A percentile compares a stretch with the other conserved stretches of the same genome.
These are phyloP conservation scores for Zarea fungicola DNA, from an alignment of 2,329 filamentous ascomycete species.

Conservation along the genomic window DNA sequence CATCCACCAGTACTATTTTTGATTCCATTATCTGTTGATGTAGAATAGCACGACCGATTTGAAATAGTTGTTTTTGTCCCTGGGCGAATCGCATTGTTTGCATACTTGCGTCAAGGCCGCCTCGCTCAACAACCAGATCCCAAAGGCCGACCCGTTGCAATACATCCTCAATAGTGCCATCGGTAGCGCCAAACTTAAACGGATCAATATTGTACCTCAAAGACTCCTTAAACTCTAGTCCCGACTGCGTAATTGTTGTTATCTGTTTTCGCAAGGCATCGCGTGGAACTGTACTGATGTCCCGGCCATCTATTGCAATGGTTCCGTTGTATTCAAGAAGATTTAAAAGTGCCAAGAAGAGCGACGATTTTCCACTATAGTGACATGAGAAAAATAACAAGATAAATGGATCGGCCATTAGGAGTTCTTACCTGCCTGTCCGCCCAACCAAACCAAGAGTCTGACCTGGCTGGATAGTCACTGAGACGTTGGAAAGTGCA, in stretches of 20 bases:
- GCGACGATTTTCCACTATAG: constrained; percentile 4
- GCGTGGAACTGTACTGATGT: not conserved
- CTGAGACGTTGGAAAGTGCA: too few species aligned
- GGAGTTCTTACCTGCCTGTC: constrained; percentile 9
- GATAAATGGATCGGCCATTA: not conserved
- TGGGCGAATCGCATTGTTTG: constrained; percentile 8
- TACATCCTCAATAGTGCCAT: not conserved
- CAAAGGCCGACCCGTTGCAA: constrained; percentile 13
- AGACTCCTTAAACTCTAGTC: constrained; percentile 1
- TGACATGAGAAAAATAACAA: too few species aligned
- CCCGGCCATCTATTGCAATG: constrained; percentile 10
- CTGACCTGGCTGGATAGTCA: too few species aligned
- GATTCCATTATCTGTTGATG: constrained; percentile 14
- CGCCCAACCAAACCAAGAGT: not conserved
- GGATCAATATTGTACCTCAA: constrained; percentile 10
- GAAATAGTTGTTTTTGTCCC: constrained; percentile 16
- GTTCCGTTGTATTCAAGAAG: constrained; percentile 1
- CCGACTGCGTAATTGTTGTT: constrained; percentile 23
- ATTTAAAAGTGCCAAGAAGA: not conserved
- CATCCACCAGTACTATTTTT: constrained; percentile 1
- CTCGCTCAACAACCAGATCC: not conserved
- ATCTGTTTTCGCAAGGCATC: constrained; percentile 21
- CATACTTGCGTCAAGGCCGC: constrained; percentile 13
- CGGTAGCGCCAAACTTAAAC: not conserved
- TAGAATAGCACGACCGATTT: constrained; percentile 19